phyloP scores from a whole-genome alignment of 768 basidiomycete genomes.

The Leccinum truebloodii region DNA sequence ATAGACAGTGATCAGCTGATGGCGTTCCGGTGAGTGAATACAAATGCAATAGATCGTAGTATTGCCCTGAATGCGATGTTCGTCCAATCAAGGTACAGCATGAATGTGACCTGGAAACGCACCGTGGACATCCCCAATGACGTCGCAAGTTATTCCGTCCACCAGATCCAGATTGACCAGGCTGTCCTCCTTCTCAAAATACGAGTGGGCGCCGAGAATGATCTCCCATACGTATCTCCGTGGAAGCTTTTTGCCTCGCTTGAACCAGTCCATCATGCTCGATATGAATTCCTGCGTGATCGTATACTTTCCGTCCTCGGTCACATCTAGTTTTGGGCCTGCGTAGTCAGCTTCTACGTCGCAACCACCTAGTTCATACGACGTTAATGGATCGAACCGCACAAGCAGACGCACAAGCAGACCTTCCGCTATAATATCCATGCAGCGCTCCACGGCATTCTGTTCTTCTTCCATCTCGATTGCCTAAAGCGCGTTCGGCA shows the following conservation, averaged over 20 bases:
- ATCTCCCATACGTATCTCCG: constrained; percentile 96
- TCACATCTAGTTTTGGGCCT: constrained; percentile 69
- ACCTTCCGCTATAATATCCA: constrained; percentile 81
- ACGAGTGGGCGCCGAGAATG: constrained; percentile 77
- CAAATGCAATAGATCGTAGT: constrained; percentile 90
- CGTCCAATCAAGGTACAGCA: neutral
- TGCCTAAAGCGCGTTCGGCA: constrained; percentile 49
- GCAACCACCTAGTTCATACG: constrained; percentile 59
- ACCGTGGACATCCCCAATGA: constrained; percentile 98
- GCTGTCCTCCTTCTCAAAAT: constrained; percentile 76
- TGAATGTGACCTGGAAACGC: constrained; percentile 17
- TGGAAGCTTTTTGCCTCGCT: constrained; percentile 88
- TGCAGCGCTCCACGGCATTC: constrained; percentile 69
- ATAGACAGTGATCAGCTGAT: constrained; percentile 75
- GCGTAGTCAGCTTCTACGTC: constrained; percentile 70
- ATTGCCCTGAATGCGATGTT: constrained; percentile 65
- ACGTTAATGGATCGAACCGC: constrained; percentile 8
- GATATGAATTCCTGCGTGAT: constrained; percentile 80
- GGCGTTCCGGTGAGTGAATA: constrained; percentile 85
- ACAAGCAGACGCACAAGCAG: constrained; percentile 13
- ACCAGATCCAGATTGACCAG: constrained; percentile 74
- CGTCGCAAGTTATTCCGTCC: constrained; percentile 82
- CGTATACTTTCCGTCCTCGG: constrained; percentile 64
- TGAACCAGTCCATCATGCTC: constrained; percentile 90
- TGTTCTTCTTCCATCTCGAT: constrained; percentile 93